phyloP scores from a whole-genome alignment of 163 green algal species.

The Coccomyxa subellipsoidea region DNA sequence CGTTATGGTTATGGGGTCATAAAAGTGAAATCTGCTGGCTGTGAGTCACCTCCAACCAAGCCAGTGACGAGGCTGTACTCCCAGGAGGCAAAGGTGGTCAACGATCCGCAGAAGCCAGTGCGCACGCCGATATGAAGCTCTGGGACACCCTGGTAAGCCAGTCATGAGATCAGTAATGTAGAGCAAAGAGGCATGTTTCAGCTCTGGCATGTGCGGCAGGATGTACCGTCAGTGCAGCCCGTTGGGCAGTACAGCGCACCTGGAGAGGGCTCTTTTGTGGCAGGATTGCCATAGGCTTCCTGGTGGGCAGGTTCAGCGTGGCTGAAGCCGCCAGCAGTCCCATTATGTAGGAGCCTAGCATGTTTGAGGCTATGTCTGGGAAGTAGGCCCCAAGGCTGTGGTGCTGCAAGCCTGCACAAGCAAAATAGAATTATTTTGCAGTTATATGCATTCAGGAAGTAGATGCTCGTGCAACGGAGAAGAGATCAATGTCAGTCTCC shows the following conservation, averaged over 20 bases:
- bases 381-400: slow-evolving; percentile 55
- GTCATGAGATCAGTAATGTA: background rate
- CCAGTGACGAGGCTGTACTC: slow-evolving; percentile 47
- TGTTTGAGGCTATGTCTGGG: slow-evolving; percentile 70
- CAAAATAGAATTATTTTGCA: too few species aligned
- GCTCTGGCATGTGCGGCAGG: background rate
- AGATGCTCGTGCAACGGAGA: too few species aligned
- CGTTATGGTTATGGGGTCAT: background rate
- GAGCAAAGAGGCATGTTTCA: background rate
- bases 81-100: slow-evolving; percentile 88
- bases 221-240: background rate
- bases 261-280: slow-evolving; percentile 7
- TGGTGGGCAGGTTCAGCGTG: slow-evolving; percentile 34
- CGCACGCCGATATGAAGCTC: slow-evolving; percentile 56
- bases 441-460: too few species aligned
- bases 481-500: too few species aligned
- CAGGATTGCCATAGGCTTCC: slow-evolving; percentile 36
- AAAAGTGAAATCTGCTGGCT: too few species aligned
- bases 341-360: slow-evolving; percentile 79
- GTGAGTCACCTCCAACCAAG: slow-evolving; percentile 42
- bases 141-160: slow-evolving; percentile 14
- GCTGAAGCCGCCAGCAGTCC: slow-evolving; percentile 57
- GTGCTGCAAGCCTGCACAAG: background rate
- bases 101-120: slow-evolving; percentile 74
- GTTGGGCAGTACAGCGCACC: background rate